Conservation (phyloP, 768 basidiomycete species). For the Macrolepiota albuminosa region DNA sequence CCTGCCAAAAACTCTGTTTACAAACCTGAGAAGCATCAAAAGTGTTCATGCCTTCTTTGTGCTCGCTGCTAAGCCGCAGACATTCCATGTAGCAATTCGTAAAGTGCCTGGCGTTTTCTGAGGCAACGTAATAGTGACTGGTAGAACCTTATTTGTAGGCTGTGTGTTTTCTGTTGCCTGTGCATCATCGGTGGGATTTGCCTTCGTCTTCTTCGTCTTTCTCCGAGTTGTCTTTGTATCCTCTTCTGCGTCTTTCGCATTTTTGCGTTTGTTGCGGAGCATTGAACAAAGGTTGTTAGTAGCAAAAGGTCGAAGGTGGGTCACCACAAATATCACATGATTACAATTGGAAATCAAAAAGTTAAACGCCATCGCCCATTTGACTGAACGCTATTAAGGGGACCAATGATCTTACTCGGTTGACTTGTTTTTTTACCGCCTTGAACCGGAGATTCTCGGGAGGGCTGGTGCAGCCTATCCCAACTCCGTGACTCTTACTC, state of each 20-base stretch:
- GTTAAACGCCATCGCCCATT: too few relatives aligned
- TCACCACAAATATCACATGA: constrained; percentile 2
- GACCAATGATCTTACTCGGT: too few relatives aligned
- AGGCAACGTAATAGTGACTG: constrained; percentile 56
- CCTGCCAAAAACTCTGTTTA: constrained; percentile 32
- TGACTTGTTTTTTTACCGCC: too few relatives aligned
- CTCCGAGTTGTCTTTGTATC: constrained; percentile 8
- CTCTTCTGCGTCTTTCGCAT: constrained; percentile 23
- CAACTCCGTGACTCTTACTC: too few relatives aligned
- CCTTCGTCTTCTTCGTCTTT: constrained; percentile 19
- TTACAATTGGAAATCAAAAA: too few relatives aligned
- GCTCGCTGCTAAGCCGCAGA: constrained; percentile 70
- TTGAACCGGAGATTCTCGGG: too few relatives aligned
- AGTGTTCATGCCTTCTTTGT: constrained; percentile 61
- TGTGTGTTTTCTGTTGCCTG: constrained; percentile 38
- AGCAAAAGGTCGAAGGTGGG: not conserved
- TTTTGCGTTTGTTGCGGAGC: constrained; percentile 11
- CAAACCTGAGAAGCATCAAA: not conserved
- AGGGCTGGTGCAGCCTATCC: too few relatives aligned
- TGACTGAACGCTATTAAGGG: too few relatives aligned
- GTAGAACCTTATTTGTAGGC: constrained; percentile 71
- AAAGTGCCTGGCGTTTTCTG: constrained; percentile 40
- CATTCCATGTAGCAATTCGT: constrained; percentile 72
- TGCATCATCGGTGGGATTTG: not conserved
- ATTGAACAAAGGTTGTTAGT: not conserved